Evolutionary conservation across 176 grass and related monocot genomes (phyloP), one percentile per base, ranked within the genome.

Genomic region (Carex parvula): DNA sequence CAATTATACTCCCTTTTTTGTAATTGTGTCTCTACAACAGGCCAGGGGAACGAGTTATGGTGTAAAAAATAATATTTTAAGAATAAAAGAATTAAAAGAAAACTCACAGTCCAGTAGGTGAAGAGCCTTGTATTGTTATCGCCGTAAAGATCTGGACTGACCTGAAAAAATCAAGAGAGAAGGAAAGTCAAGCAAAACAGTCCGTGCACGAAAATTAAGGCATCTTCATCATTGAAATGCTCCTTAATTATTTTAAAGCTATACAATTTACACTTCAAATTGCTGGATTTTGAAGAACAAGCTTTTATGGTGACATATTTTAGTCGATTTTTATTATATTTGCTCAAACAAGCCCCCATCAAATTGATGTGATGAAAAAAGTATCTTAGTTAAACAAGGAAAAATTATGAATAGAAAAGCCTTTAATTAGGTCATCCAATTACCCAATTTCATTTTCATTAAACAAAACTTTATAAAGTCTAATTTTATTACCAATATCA

Each of bases 81-180:
- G 9, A 53, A 53, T 29, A 16, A 12, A 29, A 54, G 12, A 46
- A 54, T 54, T 54, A 46, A 52, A 53, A 18, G 37, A 0, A 15
- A 57, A 87, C 95, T 89, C 86, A 98, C 96, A 3, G 96, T 98
- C 96, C 96, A 95, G 75, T 93, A 98, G 22, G 89, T 98, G 85
- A 98, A 98, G 58, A 98, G 89, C 83, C 93, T 92, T 18, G 96
- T 98, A 71, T 90, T 93, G 76, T 93, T 95, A 83, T 98, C 96
- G 29, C 93, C 96, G 37, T 95, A 98, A 21, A 98, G 88, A 88
- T 92, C 91, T 0, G 95, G 95, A 18, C 91, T 93, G 79, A 98
- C 96, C 96, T 98, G 89, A 92, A 68, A 46, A 1, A 80, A 94
- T 10, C 41, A 64, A 32, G 52, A 26, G 32, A 59, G 21, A 71